A percentile compares a stretch with the other conserved stretches of the same genome.
Evolutionary conservation across 1,284 basidiomycete species (phyloP).

Genomic region (Pseudozyma tsukubaensis): DNA sequence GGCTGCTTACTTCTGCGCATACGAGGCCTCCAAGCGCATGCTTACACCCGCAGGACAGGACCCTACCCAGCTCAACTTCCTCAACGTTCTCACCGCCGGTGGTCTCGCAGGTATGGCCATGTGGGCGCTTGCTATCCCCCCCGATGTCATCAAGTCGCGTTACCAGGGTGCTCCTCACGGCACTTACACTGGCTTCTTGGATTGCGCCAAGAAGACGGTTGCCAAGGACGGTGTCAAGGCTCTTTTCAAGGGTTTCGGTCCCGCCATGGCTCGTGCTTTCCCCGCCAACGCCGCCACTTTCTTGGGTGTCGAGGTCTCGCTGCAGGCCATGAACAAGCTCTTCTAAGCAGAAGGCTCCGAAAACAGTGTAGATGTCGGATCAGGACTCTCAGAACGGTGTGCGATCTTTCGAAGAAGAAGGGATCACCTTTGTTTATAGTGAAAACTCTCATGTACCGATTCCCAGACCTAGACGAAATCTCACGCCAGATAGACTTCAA

Average conservation of each 20-base stretch:
- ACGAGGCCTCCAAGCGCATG: slow-evolving; percentile 90
- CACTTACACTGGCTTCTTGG: slow-evolving; percentile 91
- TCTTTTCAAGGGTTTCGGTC: slow-evolving; percentile 96
- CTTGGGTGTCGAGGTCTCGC: slow-evolving; percentile 83
- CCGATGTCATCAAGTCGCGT: slow-evolving; percentile 81
- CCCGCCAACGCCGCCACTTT: slow-evolving; percentile 96
- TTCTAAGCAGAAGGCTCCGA: slow-evolving; percentile 67
- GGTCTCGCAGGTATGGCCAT: slow-evolving; percentile 96
- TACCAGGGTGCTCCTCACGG: slow-evolving; percentile 96
- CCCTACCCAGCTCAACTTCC: slow-evolving; percentile 83
- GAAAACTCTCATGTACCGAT: not conserved
- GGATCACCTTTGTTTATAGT: not conserved
- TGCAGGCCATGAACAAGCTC: slow-evolving; percentile 77
- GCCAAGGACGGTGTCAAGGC: slow-evolving; percentile 88
- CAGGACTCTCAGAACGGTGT: too few species aligned
- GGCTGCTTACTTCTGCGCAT: slow-evolving; percentile 97
- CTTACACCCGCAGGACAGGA: slow-evolving; percentile 80
- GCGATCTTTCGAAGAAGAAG: not conserved
- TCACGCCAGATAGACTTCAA: not conserved
- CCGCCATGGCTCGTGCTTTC: slow-evolving; percentile 79
- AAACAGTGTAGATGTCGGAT: not conserved
- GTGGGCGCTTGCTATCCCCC: slow-evolving; percentile 70
- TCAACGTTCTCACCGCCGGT: slow-evolving; percentile 89
- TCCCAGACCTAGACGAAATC: slow-evolving; percentile 1
- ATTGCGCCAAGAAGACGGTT: slow-evolving; percentile 91